Evolutionary conservation across 768 basidiomycete genomes (phyloP).

Genomic region (Hericium erinaceus): DNA sequence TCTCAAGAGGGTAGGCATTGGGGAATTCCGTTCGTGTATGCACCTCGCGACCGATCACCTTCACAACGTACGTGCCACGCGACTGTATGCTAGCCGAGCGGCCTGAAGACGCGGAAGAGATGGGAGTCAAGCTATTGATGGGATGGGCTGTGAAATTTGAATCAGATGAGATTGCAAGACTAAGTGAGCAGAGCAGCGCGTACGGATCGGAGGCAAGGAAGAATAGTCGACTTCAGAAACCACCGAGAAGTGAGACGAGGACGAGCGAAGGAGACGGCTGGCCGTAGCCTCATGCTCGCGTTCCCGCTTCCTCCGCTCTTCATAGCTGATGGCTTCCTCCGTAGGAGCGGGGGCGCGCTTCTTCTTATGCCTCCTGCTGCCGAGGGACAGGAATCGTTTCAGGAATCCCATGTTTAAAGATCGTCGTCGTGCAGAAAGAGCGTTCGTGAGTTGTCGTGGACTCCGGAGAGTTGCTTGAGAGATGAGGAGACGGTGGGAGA

Average conservation of each 20-base stretch:
- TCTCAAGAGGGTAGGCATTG: constrained; percentile 38
- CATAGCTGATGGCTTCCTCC: neutral
- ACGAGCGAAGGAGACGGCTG: constrained; percentile 54
- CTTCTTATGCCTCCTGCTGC: constrained; percentile 53
- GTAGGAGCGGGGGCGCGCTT: constrained; percentile 6
- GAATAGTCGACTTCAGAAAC: constrained; percentile 46
- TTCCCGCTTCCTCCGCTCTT: constrained; percentile 16
- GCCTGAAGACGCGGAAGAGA: constrained; percentile 39
- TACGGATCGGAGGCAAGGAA: constrained; percentile 62
- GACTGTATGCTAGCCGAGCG: constrained; percentile 43
- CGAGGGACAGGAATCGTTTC: constrained; percentile 60
- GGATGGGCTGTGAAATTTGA: constrained; percentile 36
- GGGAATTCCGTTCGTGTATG: constrained; percentile 60
- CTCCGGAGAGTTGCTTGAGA: too few relatives aligned
- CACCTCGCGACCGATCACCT: constrained; percentile 53
- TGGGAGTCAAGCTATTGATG: constrained; percentile 45
- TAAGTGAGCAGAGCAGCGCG: constrained; percentile 21
- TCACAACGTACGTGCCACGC: constrained; percentile 64
- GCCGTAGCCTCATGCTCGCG: constrained; percentile 46
- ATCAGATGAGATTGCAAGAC: neutral
- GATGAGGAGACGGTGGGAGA: neutral
- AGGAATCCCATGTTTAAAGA: constrained; percentile 54
- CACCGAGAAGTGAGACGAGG: constrained; percentile 56
- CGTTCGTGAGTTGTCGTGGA: neutral
- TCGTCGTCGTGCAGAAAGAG: neutral